Conservation (phyloP, 2,329 filamentous ascomycete species). For the Sarocladium brachiariae region DNA sequence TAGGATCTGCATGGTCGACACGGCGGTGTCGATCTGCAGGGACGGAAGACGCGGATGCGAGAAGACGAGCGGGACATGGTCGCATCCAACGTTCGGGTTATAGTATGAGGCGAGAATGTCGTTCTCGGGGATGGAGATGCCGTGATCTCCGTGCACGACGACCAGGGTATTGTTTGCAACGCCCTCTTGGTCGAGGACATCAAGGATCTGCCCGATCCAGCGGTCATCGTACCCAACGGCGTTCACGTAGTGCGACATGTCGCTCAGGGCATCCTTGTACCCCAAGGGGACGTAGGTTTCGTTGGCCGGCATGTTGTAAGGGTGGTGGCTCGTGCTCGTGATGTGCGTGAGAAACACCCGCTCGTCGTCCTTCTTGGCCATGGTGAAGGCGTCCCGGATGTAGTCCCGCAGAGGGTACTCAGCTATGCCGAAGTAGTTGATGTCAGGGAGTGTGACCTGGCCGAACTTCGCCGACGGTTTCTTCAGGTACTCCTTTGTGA, state of each 20-base stretch:
- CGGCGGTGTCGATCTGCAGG: conserved; percentile 23
- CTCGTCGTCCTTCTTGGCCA: conserved; percentile 22
- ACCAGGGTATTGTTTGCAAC: conserved; percentile 27
- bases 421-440: conserved; percentile 29
- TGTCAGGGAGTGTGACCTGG: conserved; percentile 21
- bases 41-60: conserved; percentile 26
- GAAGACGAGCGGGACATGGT: conserved; percentile 25
- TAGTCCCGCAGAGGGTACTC: conserved; percentile 26
- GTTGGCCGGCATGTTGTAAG: conserved; percentile 22
- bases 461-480: conserved; percentile 23
- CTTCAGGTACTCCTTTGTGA: conserved; percentile 24
- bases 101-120: conserved; percentile 24
- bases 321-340: conserved; percentile 29
- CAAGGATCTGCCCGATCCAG: conserved; percentile 25
- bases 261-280: conserved; percentile 17
- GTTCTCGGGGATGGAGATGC: conserved; percentile 26
- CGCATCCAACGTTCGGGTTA: conserved; percentile 25
- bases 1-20: conserved; percentile 26
- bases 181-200: conserved; percentile 23
- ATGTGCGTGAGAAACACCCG: conserved; percentile 28
- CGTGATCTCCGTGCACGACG: conserved; percentile 27
- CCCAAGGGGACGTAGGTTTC: conserved; percentile 22
- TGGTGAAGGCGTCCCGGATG: conserved; percentile 24
- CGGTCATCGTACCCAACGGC: conserved; percentile 25
- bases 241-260: conserved; percentile 28